Base-by-base conservation (phyloP, 768 basidiomycete genomes). In the Clathrus columnatus region DNA sequence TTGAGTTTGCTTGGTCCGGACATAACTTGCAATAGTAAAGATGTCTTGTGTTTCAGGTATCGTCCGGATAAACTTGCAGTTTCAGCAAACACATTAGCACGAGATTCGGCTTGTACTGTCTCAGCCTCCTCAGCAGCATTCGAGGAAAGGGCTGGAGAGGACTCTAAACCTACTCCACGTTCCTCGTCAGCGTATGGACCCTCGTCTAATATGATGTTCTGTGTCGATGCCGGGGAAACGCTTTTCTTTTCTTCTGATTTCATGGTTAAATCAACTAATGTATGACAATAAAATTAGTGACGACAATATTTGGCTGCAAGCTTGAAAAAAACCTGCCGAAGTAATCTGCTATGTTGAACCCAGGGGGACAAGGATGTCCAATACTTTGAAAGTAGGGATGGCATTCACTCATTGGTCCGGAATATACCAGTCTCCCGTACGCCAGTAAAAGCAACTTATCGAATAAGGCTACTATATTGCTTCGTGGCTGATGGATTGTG, bases 401-500 rank as follows among this genome's bases (percentile, higher is more conserved):
- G 64, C 90, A 91, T 57, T 78, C 80, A 0, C 71, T 66, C 28
- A 84, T 80, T 59, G 84, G 84, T 11, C 93, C 92, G 2, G 87
- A 85, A 69, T 93, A 96, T 5, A 94, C 84, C 7, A 86, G 69
- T 63, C 83, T 87, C 1, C 96, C 96, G 50, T 80, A 77, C 0
- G 90, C 90, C 17, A 99, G 76, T 2, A 98, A 73, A 2, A 98
- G 69, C 27, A 99, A 76, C 59, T 94, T 85, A 66, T 99, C 95
- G 61, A 99, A 98, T 11, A 99, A 73, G 0, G 91, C 84, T 14
- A 98, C 94, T 61, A 99, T 98, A 69, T 97, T 97, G 67, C 91
- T 93, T 50, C 95, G 84, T 14, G 95, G 96, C 68, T 98, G 96
- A 63, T 99, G 96, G 55, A 99, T 98, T 0, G 95, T 98, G 72